Conservation (phyloP, 2,329 filamentous ascomycete genomes). For the Stromatinia cepivora region DNA sequence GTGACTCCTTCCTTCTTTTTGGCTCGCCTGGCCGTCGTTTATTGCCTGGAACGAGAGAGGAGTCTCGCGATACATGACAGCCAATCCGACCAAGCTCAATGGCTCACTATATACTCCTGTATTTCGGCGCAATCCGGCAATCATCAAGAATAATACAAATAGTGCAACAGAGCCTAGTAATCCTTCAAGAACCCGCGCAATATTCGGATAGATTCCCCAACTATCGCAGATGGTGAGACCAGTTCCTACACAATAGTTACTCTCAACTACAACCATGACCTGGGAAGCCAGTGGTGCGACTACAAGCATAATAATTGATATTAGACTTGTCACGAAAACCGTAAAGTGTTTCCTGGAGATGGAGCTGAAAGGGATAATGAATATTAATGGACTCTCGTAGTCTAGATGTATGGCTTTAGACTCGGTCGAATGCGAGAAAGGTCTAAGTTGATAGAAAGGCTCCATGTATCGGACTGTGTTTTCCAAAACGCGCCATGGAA, state of each 20-base stretch:
- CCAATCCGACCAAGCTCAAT: conserved; percentile 1
- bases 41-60: neutral
- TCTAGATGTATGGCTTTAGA: neutral
- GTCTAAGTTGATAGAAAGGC: conserved; percentile 3
- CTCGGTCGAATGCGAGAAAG: neutral
- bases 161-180: neutral
- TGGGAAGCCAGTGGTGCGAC: neutral
- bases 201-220: neutral
- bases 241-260: neutral
- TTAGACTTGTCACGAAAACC: neutral
- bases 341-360: neutral
- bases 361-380: neutral
- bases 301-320: neutral
- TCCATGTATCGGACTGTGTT: conserved; percentile 4
- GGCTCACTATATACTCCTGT: conserved; percentile 8
- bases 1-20: no score
- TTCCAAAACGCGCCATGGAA: conserved; percentile 8
- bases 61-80: neutral
- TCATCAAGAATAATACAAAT: neutral
- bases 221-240: neutral
- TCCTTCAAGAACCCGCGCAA: neutral
- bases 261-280: neutral
- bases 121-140: neutral
- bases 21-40: neutral
- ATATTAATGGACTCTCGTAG: conserved; percentile 1